Base-by-base conservation (phyloP, 306 rosid genomes). In the Prosopis cineraria region DNA sequence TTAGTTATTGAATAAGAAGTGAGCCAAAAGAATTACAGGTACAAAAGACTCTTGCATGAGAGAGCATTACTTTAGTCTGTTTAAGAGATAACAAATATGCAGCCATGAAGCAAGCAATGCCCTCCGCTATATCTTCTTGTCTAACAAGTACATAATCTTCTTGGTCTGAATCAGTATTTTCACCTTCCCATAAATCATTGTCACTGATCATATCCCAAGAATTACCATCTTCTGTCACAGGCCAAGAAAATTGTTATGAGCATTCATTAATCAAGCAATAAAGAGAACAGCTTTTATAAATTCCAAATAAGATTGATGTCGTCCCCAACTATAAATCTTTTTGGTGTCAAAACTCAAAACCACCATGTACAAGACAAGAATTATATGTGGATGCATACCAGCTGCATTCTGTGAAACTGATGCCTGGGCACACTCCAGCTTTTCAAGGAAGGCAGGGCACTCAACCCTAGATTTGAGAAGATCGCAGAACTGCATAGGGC, bases 61-160 rank as follows among this genome's bases (percentile, higher is more conserved):
- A 68, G 60, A 22, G 55, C 6, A 68, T 64, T 83, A 91, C 97
- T 91, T 95, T 92, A 77, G 98, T 92, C 86, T 92, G 89, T 87
- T 95, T 88, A 55, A 95, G 91, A 77, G 97, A 90, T 79, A 89
- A 76, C 78, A 95, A 84, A 82, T 95, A 95, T 7, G 97, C 93
- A 59, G 98, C 96, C 97, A 95, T 95, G 87, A 90, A 95, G 88
- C 97, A 92, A 9, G 98, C 95, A 70, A 92, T 87, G 47, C 98
- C 98, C 72, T 95, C 98, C 58, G 92, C 90, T 80, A 92, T 95
- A 87, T 95, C 98, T 77, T 95, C 97, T 81, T 95, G 90, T 82
- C 89, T 85, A 67, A 95, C 98, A 80, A 95, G 90, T 62, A 95
- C 95, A 72, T 89, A 95, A 70, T 91, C 98, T 50, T 94, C 97